phyloP scores from a whole-genome alignment of 2,329 filamentous ascomycete species.

The Tolypocladium ophioglossoides region DNA sequence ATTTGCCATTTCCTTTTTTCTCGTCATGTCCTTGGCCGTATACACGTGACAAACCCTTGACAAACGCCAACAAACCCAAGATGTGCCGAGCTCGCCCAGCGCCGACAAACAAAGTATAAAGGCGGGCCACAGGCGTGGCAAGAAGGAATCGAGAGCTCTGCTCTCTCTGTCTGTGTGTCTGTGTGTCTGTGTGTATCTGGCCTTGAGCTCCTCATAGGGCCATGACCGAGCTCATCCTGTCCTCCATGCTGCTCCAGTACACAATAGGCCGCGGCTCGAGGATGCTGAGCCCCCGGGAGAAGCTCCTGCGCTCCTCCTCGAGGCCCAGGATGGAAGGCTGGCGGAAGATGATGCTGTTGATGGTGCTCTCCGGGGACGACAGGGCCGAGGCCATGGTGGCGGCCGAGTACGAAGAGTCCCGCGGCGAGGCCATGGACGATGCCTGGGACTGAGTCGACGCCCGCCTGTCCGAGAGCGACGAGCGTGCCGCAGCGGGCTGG shows the following conservation, averaged over 20 bases:
- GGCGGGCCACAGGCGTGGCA: not conserved
- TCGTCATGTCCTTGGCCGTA: no score
- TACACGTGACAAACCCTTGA: not conserved
- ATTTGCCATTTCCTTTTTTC: not conserved
- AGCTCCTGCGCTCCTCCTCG: constrained; percentile 45
- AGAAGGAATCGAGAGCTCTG: not conserved
- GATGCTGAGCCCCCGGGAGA: constrained; percentile 41
- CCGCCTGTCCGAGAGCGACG: not conserved
- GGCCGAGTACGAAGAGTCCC: constrained; percentile 25
- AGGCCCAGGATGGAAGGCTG: constrained; percentile 46
- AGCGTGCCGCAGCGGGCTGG: not conserved
- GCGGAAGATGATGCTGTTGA: constrained; percentile 49
- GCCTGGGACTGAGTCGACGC: constrained; percentile 36
- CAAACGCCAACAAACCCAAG: not conserved
- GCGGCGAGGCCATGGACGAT: constrained; percentile 30
- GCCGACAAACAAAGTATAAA: not conserved
- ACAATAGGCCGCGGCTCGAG: constrained; percentile 53
- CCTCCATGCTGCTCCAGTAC: constrained; percentile 53
- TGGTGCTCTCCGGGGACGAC: constrained; percentile 35
- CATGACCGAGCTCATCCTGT: constrained; percentile 35
- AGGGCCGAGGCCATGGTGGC: constrained; percentile 31
- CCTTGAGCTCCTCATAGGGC: not conserved
- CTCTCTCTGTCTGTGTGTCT: no score
- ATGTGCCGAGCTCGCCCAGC: not conserved
- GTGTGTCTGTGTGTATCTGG: not conserved